A percentile compares a stretch with the other conserved stretches of the same genome.
Evolutionary conservation across 2,329 filamentous ascomycete genomes (phyloP).

Genomic region (Colletotrichum acutatum): DNA sequence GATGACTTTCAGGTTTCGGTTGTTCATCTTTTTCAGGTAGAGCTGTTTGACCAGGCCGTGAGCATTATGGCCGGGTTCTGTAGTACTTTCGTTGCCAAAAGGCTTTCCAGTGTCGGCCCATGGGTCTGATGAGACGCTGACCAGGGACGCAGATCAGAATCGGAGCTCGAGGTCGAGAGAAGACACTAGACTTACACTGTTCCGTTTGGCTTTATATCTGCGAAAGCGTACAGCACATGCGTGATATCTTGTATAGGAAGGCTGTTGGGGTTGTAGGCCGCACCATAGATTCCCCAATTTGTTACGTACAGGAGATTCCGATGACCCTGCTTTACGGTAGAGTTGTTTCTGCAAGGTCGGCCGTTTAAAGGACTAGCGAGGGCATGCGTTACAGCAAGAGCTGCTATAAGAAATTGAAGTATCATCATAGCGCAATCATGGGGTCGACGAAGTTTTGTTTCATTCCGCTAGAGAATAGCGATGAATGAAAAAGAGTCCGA

Average conservation of each 20-base stretch:
- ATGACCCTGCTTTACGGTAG: background rate
- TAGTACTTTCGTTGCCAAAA: constrained; percentile 10
- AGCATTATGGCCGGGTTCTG: constrained; percentile 69
- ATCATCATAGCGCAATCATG: background rate
- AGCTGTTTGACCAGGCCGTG: constrained; percentile 87
- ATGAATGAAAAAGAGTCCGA: background rate
- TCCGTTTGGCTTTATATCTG: constrained; percentile 20
- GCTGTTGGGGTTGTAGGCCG: constrained; percentile 9
- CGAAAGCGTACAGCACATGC: constrained; percentile 28
- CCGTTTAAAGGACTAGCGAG: too few relatives aligned
- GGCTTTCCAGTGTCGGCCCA: constrained; percentile 45
- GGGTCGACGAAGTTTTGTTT: background rate
- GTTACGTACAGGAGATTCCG: constrained; percentile 29
- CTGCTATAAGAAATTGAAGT: background rate
- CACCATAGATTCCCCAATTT: constrained; percentile 30
- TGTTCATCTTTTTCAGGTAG: constrained; percentile 78
- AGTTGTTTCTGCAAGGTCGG: background rate
- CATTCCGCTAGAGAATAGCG: background rate
- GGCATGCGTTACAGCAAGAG: background rate
- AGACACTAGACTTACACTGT: constrained; percentile 23
- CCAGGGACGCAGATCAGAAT: background rate
- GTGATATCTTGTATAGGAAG: constrained; percentile 15
- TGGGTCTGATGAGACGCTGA: constrained; percentile 43
- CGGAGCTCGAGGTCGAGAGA: background rate
- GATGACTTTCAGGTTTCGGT: constrained; percentile 81